Base-by-base conservation (phyloP, 768 basidiomycete genomes). In the Russula dissimulans region DNA sequence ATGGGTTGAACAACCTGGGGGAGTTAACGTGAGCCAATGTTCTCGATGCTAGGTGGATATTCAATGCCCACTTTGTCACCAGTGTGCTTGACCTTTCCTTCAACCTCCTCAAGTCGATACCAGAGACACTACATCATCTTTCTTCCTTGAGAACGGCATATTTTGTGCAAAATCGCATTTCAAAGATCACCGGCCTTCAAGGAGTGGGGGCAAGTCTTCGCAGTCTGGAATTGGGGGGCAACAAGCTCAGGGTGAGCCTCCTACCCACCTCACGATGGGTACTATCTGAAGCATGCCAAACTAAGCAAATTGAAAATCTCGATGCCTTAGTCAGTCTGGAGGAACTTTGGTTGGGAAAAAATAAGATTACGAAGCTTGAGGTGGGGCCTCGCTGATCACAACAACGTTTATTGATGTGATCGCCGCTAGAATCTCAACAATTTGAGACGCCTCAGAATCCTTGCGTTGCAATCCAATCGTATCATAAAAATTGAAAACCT, bases 311-410 rank as follows among this genome's bases (percentile, higher is more conserved):
- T 59, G 91, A 97, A 70, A 86, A 87, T 43, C 72, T 98, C 4
- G 90, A 91, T 11, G 77, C 81, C 1, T 75, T 97, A 42, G 81
- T 85, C 1, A 89, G 87, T 65, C 76, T 99, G 10, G 91, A 94
- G 65, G 94, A 97, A 67, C 76, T 99, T 3, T 98, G 95, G 93
- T 74, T 98, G 3, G 97, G 97, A 8, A 99, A 99, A 79, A 99
- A 99, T 71, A 99, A 97, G 76, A 91, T 99, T 59, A 71, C 85
- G 6, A 86, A 83, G 70, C 80, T 99, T 4, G 89, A 95, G 79
- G 91, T 91, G 64, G 44, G 68, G 54, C 15, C 43, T 34, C 46
- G 34, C 32, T 32, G 22, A 55, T 26, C 22, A 18, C n/a, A 11
- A 44, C 14, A 29, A n/a, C 31, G 6, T 43, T 26, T 43, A 52